Conservation (phyloP, 306 rosid genomes). For the Echinosophora koreensis region DNA sequence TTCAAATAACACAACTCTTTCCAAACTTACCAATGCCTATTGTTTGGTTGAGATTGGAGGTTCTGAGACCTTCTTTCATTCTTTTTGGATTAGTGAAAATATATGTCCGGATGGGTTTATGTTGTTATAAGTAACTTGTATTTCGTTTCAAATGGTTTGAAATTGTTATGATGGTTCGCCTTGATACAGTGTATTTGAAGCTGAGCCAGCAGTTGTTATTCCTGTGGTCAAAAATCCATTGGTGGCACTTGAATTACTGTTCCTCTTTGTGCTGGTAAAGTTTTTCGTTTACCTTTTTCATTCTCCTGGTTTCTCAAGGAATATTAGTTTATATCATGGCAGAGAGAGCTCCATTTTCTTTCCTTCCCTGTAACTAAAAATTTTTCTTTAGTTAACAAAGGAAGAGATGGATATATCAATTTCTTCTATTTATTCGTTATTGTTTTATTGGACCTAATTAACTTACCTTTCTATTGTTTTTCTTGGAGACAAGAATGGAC, state of each 20-base stretch:
- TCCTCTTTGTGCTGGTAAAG: conserved; percentile 90
- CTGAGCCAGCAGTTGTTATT: conserved; percentile 79
- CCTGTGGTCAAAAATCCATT: conserved; percentile 89
- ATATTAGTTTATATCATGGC: not conserved
- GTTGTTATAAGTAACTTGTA: not conserved
- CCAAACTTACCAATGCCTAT: conserved; percentile 91
- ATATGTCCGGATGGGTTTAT: not conserved
- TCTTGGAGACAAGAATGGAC: conserved; percentile 93
- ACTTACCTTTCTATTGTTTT: conserved; percentile 20
- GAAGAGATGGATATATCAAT: not conserved
- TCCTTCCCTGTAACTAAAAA: not conserved
- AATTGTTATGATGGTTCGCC: not conserved
- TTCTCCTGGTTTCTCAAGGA: not conserved
- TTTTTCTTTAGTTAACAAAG: not conserved
- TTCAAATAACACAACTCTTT: no score
- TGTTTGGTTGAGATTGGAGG: conserved; percentile 98
- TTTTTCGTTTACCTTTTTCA: not conserved
- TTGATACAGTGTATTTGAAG: conserved; percentile 71
- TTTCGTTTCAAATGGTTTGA: conserved; percentile 30
- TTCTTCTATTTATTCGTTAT: not conserved
- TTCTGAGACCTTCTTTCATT: conserved; percentile 72
- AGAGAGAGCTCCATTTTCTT: conserved; percentile 9
- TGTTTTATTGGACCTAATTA: conserved; percentile 7
- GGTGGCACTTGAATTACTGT: conserved; percentile 91
- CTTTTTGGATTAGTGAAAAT: conserved; percentile 17